Conservation (phyloP, 257 asterid genomes). For the Solanum paucissectum region DNA sequence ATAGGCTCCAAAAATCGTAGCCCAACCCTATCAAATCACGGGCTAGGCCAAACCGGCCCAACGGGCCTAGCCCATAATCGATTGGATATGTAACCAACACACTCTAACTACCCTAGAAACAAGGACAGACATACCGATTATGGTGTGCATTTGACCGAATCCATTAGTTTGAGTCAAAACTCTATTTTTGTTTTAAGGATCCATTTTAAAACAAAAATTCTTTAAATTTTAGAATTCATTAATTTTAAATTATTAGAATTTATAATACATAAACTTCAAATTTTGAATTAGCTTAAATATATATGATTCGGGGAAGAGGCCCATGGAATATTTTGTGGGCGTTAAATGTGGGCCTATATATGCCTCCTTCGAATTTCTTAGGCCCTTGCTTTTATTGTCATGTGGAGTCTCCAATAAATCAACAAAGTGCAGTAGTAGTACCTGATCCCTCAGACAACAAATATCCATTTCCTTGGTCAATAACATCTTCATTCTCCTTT, state of each 20-base stretch:
- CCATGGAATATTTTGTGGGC: background rate
- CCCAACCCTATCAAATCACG: no score
- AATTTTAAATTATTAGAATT: background rate
- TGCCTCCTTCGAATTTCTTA: background rate
- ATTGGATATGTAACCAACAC: background rate
- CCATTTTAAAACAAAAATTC: no score
- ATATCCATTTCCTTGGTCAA: background rate
- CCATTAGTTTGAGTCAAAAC: background rate
- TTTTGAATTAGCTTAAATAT: background rate
- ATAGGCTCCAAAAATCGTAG: no score
- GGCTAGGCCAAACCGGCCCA: no score
- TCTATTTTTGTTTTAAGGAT: no score
- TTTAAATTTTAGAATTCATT: no score
- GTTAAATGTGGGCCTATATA: background rate
- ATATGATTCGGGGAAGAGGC: background rate
- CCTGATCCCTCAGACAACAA: background rate
- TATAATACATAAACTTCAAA: background rate
- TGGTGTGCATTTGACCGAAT: background rate
- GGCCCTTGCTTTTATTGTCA: background rate
- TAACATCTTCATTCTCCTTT: background rate
- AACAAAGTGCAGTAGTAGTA: background rate
- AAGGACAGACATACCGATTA: background rate
- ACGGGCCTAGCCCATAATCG: no score
- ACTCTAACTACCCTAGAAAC: background rate
- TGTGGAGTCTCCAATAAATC: background rate